Evolutionary conservation across 208 protist genomes (phyloP), one percentile per base, ranked within the genome.

Genomic region (Trypanosoma vivax): DNA sequence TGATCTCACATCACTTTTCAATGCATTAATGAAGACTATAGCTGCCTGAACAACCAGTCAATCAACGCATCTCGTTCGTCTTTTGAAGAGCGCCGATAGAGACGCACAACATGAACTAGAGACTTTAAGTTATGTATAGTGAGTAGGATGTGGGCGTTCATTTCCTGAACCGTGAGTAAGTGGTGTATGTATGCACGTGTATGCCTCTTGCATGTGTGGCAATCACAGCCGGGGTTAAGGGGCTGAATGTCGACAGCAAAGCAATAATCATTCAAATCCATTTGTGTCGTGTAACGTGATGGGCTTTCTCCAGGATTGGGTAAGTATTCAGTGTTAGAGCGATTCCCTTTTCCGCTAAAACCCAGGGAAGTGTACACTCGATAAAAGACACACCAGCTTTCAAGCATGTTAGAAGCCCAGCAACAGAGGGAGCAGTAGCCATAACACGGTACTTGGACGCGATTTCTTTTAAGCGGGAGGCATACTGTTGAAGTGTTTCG

Each of bases 81-180:
- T 1, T 35, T 24, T 27, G 10, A 16, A 5, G 45, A 69, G 3
- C 40, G 31, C n/a, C 64, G 50, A 40, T 70, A 68, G 1, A 37
- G 25, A 4, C 77, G 70, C 0, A 83, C 54, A 1, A 90, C 50
- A 9, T 45, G 40, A 0, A 77, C 67, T 9, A 90, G 41, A 11
- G 57, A 45, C 5, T 62, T 45, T 9, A 92, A 47, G 52, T 95
- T 95, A 60, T 95, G 88, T 24, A 92, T 90, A 5, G 53, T 46
- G 23, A 95, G 71, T 23, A 95, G 53, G 42, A 88, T 90, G 13
- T 65, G 50, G 52, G 78, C 88, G 48, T 91, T 92, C 84, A 95
- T 95, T 52, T 95, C 88, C 39, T 92, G 84, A 29, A 92, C 83
- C 4, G 78, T 83, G 13, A 92, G 73, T 31, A 95, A 65, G 47